Conservation (phyloP, 2,329 filamentous ascomycete genomes). For the Pseudocercospora ulei region DNA sequence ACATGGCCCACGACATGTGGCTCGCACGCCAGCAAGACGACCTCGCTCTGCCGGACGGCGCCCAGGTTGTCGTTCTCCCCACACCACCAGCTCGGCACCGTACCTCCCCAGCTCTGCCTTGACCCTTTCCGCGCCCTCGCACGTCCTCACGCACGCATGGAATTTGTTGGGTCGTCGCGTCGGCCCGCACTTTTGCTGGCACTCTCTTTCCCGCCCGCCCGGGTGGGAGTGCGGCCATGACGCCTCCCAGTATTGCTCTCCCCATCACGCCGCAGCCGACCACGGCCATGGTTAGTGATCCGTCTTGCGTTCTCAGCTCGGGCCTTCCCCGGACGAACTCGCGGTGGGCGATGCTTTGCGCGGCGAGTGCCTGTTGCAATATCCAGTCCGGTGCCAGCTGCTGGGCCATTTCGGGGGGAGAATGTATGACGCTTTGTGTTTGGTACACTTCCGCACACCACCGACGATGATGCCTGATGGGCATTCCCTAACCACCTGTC, state of each 20-base stretch:
- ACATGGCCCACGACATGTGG: slow-evolving; percentile 63
- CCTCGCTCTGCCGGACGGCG: slow-evolving; percentile 57
- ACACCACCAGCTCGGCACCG: slow-evolving; percentile 53
- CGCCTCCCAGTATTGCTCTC: slow-evolving; percentile 70
- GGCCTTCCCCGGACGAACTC: slow-evolving; percentile 22
- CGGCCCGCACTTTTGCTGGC: neutral
- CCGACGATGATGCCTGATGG: no score
- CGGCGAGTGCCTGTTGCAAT: slow-evolving; percentile 26
- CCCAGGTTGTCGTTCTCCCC: slow-evolving; percentile 62
- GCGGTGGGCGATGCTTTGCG: slow-evolving; percentile 25
- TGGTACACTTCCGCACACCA: no score
- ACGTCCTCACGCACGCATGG: slow-evolving; percentile 67
- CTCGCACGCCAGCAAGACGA: slow-evolving; percentile 72
- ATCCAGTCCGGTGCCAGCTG: slow-evolving; percentile 31
- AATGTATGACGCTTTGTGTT: no score
- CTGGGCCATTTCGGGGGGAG: slow-evolving; percentile 16
- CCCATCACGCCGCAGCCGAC: slow-evolving; percentile 85
- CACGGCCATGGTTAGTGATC: slow-evolving; percentile 60
- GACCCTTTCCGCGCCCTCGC: slow-evolving; percentile 59
- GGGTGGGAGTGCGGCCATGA: slow-evolving; percentile 58
- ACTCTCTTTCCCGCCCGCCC: slow-evolving; percentile 35
- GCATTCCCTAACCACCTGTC: no score
- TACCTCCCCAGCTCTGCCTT: slow-evolving; percentile 56
- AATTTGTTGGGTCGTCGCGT: slow-evolving; percentile 60
- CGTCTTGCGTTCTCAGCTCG: slow-evolving; percentile 19